Evolutionary conservation across 257 asterid genomes (phyloP).

Genomic region (Capsicum pubescens): DNA sequence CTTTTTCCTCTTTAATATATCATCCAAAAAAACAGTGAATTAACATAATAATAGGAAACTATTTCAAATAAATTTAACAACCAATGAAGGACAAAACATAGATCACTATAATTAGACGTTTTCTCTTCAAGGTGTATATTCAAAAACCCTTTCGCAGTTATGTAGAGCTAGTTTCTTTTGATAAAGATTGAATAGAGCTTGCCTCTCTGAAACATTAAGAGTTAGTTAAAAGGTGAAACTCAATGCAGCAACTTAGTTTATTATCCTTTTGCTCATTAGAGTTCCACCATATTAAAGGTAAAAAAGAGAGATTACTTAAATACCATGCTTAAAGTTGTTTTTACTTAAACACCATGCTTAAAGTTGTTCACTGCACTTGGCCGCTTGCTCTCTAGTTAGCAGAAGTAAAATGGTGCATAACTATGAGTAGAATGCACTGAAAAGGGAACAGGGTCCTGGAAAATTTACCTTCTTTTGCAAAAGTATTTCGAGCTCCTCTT

Average conservation of each 20-base stretch:
- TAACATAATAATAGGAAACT: not conserved
- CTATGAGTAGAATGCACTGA: not conserved
- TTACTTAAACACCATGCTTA: not conserved
- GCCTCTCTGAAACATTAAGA: not conserved
- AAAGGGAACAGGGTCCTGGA: not conserved
- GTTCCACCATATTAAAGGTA: not conserved
- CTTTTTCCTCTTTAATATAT: not conserved
- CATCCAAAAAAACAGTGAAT: not conserved
- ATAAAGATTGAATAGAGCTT: not conserved
- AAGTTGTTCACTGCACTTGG: not conserved
- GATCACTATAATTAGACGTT: not conserved
- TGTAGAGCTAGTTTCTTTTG: not conserved
- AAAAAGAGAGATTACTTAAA: not conserved
- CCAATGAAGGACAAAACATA: not conserved
- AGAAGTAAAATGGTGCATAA: not conserved
- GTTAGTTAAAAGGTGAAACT: not conserved
- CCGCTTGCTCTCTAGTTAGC: not conserved
- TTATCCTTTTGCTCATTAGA: not conserved
- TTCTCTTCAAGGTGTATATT: not conserved
- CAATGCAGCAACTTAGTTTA: not conserved
- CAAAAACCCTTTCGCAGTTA: not conserved
- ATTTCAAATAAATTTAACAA: not conserved
- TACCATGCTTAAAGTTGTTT: slow-evolving; percentile 16
- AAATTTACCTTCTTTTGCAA: slow-evolving; percentile 71
- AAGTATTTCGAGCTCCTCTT: slow-evolving; percentile 72